These are phyloP conservation scores for Triticum aestivum DNA, from an alignment of 176 grass and related monocot genomes.

Conservation along the genomic window IWGSC_CS_RefSeq_v2.1 NC_057813.1:646703137-646703636, in stretches of 20 bases:
- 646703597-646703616: constrained; percentile 61
- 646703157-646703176: not conserved
- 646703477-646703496: constrained; percentile 60
- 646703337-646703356: too few species aligned
- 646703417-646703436: constrained; percentile 33
- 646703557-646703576: not conserved
- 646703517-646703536: not conserved
- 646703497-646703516: constrained; percentile 53
- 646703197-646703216: not conserved
- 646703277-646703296: not conserved
- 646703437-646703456: constrained; percentile 64
- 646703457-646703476: constrained; percentile 74
- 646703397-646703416: not conserved
- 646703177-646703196: not conserved
- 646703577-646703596: not conserved
- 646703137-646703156: not conserved
- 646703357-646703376: not conserved
- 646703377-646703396: not conserved
- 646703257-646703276: not conserved
- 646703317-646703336: too few species aligned
- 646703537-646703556: not conserved
- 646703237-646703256: not conserved
- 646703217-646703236: not conserved
- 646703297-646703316: not conserved
- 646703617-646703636: constrained; percentile 62